Conservation (phyloP, 257 asterid species). For the Solanum habrochaites region DNA sequence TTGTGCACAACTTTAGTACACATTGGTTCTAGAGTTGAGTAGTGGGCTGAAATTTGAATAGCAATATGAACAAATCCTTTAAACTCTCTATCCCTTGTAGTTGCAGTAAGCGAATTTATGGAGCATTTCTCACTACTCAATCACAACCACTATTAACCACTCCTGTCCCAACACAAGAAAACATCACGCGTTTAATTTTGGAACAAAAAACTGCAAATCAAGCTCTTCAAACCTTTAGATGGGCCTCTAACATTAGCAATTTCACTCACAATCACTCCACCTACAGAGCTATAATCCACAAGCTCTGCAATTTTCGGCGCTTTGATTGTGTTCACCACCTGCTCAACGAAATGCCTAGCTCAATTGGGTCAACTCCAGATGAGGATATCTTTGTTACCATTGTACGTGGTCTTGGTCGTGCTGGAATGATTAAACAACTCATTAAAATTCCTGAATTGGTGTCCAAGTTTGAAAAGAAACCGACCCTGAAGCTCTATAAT, state of each 20-base stretch:
- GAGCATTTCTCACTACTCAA: slow-evolving; percentile 2
- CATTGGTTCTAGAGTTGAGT: neutral
- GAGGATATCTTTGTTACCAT: slow-evolving; percentile 70
- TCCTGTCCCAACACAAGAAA: slow-evolving; percentile 53
- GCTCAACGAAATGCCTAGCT: slow-evolving; percentile 85
- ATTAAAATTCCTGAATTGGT: slow-evolving; percentile 41
- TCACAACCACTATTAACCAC: slow-evolving; percentile 24
- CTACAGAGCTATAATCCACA: slow-evolving; percentile 69
- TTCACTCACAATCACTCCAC: slow-evolving; percentile 60
- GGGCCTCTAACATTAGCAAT: slow-evolving; percentile 63
- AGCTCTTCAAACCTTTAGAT: slow-evolving; percentile 81
- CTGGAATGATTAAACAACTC: slow-evolving; percentile 37
- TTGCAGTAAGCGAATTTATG: neutral
- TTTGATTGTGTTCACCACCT: slow-evolving; percentile 34
- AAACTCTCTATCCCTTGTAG: neutral
- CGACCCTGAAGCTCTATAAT: slow-evolving; percentile 68
- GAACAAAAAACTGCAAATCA: slow-evolving; percentile 60
- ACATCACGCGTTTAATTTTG: slow-evolving; percentile 48
- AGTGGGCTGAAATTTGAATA: neutral
- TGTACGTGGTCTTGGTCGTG: slow-evolving; percentile 71
- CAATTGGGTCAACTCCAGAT: slow-evolving; percentile 40
- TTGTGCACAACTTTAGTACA: neutral
- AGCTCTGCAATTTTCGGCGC: slow-evolving; percentile 53
- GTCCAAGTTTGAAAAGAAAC: slow-evolving; percentile 40
- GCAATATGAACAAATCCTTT: neutral